Evolutionary conservation across 768 basidiomycete species (phyloP), one percentile per base, ranked within the genome.

Genomic region (Cystofilobasidium ferigula): DNA sequence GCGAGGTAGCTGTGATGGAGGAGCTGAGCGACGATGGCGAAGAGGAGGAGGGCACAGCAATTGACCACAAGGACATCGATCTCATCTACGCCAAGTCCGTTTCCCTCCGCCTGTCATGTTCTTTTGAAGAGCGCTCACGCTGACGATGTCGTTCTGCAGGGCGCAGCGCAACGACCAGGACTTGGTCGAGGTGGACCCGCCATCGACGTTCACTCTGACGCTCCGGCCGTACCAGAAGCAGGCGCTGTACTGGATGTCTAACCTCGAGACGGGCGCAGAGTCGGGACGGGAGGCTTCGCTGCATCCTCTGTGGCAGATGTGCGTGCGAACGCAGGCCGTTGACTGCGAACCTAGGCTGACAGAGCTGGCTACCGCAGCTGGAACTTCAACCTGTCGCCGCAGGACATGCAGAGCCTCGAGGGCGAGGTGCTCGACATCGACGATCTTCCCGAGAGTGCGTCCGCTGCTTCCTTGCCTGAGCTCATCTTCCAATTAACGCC

Each of bases 291-390:
- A 81, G 81, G 18, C 79, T 20, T 87, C 86, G 6, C 85, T 97
- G 82, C 90, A 98, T 75, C 94, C 94, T 2, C 76, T 98, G 10
- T 98, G 93, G 93, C 86, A 86, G 78, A 84, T 89, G 90, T 97
- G 73, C 72, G 84, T 70, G n/a, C 43, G 30, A 20, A 9, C 32
- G 28, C n/a, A n/a, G n/a, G n/a, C 36, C 24, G 36, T 36, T 40
- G 43, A n/a, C 16, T 30, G 30, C 16, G 53, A 24, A 40, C 16
- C 8, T 5, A 24, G 4, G 3, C 5, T 35, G 4, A 61, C 12
- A 22, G 40, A 12, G 22, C 14, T 36, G 30, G n/a, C 38, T 36
- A 24, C 20, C 45, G 48, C 65, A 26, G 62, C 47, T 64, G 28
- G 69, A 22, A 24, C 60, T 93, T 89, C 73, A 71, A 79, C 34